Evolutionary conservation across 177 flowering plant genomes (phyloP), one percentile per base, ranked within the genome.

Genomic region (Vitis hybrid): DNA sequence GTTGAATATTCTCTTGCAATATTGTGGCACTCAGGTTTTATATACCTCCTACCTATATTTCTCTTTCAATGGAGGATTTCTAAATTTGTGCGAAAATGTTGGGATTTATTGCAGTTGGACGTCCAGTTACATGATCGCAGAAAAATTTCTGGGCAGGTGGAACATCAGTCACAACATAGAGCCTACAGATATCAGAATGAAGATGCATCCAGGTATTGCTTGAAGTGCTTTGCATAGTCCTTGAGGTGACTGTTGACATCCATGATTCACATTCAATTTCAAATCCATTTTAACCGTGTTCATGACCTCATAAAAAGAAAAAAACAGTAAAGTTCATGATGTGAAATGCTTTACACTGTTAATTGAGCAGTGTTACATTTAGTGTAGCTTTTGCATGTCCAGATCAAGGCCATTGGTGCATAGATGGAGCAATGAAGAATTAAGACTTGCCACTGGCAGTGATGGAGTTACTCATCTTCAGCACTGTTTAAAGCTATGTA

Each of bases 381-480:
- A 62, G 55, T 70, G 56, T 72, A 67, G 68, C 50, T 58, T 27
- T 64, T 60, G 27, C 52, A 70, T 66, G 76, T 50, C 71, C 60
- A 49, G 70, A 9, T 78, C 79, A 51, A 78, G 76, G 67, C 74
- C 81, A 60, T 74, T 66, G 60, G 32, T 16, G 12, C 60, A 76
- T 76, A 65, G 68, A 57, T 91, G 98, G 98, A 91, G 75, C 71
- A 79, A 78, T 40, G 93, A 88, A 69, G 94, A 94, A 76, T 40
- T 85, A 76, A 70, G 50, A 73, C 82, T 86, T 70, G 97, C 98
- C 67, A 78, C 90, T 62, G 97, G 97, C 24, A 75, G 74, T 56
- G 76, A 72, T 62, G 71, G 68, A 72, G 72, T 68, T 52, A 81
- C 86, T 66, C 72, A 52, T 77, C 81, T 94, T 56, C 82, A 46